Evolutionary conservation across 2,329 filamentous ascomycete genomes (phyloP).

Genomic region (Mollisiaceae sp.): DNA sequence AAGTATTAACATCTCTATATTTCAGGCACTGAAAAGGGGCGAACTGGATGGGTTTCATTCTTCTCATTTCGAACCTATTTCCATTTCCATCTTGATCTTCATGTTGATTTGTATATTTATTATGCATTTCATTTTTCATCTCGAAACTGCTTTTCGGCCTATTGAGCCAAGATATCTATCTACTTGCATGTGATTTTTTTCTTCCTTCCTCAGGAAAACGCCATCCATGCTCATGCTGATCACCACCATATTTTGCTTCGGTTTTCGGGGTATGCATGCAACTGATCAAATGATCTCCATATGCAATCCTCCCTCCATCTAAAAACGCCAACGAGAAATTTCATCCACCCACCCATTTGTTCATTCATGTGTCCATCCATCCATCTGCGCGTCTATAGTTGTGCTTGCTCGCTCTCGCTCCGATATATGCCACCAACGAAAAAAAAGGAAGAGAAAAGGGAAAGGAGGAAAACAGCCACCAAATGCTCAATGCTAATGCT

Average conservation of each 20-base stretch:
- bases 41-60: too few relatives aligned
- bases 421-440: not conserved
- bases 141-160: not conserved
- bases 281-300: not conserved
- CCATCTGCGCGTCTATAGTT: not conserved
- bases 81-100: too few relatives aligned
- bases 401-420: not conserved
- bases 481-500: not conserved
- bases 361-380: not conserved
- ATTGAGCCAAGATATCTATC: constrained; percentile 1
- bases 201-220: not conserved
- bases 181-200: not conserved
- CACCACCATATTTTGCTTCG: not conserved
- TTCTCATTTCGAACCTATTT: too few relatives aligned
- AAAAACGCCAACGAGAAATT: not conserved
- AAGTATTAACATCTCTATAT: too few relatives aligned
- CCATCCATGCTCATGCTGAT: not conserved
- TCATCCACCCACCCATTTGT: too few relatives aligned
- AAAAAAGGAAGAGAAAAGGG: too few relatives aligned
- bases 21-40: too few relatives aligned
- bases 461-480: not conserved
- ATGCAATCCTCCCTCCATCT: not conserved
- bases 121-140: too few relatives aligned
- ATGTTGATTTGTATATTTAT: too few relatives aligned
- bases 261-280: not conserved